A percentile compares a stretch with the other conserved stretches of the same genome.
phyloP scores from a whole-genome alignment of 2,329 filamentous ascomycete species.

The Talaromyces sp. region DNA sequence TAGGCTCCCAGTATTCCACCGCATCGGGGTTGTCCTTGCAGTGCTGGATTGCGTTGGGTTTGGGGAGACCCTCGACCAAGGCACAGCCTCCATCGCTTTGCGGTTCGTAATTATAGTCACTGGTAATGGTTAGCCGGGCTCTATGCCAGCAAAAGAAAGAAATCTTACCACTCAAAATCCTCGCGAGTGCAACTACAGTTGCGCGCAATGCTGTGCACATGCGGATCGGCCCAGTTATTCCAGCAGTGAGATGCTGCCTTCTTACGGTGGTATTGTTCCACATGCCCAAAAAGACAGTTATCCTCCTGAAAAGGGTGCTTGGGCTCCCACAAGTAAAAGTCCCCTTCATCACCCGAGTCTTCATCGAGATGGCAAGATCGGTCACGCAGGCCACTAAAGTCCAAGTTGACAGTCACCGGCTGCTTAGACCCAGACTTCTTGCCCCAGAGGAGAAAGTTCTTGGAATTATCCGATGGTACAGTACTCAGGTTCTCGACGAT shows the following conservation, averaged over 20 bases:
- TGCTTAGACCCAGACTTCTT: slow-evolving; percentile 42
- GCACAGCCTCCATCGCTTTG: slow-evolving; percentile 70
- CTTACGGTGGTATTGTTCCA: slow-evolving; percentile 86
- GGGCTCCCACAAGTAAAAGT: slow-evolving; percentile 86
- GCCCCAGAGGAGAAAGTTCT: slow-evolving; percentile 90
- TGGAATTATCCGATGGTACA: slow-evolving; percentile 79
- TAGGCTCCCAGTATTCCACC: slow-evolving; percentile 77
- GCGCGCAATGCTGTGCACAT: slow-evolving; percentile 63
- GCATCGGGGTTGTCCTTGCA: slow-evolving; percentile 62
- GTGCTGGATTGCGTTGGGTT: slow-evolving; percentile 55
- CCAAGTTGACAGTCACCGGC: slow-evolving; percentile 73
- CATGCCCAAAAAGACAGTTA: slow-evolving; percentile 88
- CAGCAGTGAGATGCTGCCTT: slow-evolving; percentile 73
- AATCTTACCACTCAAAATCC: slow-evolving; percentile 85
- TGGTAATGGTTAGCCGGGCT: slow-evolving; percentile 29
- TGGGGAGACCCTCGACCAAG: slow-evolving; percentile 68
- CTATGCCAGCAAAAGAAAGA: not conserved
- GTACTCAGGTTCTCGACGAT: slow-evolving; percentile 78
- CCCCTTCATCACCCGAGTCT: slow-evolving; percentile 50
- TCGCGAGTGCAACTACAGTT: slow-evolving; percentile 80
- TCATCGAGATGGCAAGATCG: slow-evolving; percentile 66
- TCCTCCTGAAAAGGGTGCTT: slow-evolving; percentile 73
- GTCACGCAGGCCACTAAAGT: slow-evolving; percentile 78
- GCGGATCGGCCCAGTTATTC: slow-evolving; percentile 69
- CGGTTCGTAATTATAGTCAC: slow-evolving; percentile 90